Conservation (phyloP, 2,329 filamentous ascomycete genomes). For the Fusarium verrucosum region DNA sequence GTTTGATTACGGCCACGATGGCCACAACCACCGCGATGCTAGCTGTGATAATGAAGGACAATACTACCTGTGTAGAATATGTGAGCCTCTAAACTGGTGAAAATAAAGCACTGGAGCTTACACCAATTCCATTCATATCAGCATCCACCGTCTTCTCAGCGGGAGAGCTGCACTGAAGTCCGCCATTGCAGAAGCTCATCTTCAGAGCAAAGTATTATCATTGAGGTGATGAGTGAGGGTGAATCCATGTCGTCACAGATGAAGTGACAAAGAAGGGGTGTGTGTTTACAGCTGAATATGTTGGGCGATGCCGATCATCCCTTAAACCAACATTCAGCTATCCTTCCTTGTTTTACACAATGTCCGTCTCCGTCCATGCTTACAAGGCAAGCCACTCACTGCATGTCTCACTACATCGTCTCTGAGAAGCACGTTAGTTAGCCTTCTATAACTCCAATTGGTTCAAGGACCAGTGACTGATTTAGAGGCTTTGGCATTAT, state of each 20-base stretch:
- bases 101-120: background rate
- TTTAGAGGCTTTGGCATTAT: background rate
- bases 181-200: constrained; percentile 10
- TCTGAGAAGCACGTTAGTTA: background rate
- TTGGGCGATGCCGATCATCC: constrained; percentile 7
- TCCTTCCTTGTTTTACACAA: constrained; percentile 18
- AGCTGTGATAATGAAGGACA: constrained; percentile 17
- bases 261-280: background rate
- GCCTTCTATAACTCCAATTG: background rate
- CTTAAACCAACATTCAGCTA: background rate
- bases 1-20: constrained; percentile 11
- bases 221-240: background rate
- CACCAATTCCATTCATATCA: constrained; percentile 32
- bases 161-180: background rate
- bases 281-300: background rate
- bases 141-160: constrained; percentile 15
- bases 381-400: background rate
- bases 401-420: background rate
- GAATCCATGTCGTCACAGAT: background rate
- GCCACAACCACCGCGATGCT: constrained; percentile 14
- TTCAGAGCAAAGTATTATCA: background rate
- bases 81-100: background rate
- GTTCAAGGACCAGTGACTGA: background rate
- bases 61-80: constrained; percentile 8
- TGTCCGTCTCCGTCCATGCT: background rate